phyloP scores from a whole-genome alignment of 2,329 filamentous ascomycete species.

The Exophiala bonariae region DNA sequence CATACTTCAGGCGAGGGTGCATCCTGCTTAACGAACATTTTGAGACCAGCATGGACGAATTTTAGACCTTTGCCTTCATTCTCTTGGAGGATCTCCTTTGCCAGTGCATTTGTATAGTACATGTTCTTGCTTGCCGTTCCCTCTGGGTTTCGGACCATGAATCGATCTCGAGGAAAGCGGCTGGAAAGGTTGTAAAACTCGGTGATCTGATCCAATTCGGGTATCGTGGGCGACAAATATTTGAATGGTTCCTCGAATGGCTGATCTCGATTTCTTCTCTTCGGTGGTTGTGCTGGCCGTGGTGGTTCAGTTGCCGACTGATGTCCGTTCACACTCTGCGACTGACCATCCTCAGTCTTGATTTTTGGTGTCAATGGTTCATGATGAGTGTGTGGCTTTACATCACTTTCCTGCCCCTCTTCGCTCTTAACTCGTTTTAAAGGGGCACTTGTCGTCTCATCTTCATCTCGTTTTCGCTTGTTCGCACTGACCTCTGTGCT shows the following conservation, averaged over 20 bases:
- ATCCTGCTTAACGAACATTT: slow-evolving; percentile 99
- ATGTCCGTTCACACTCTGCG: no score
- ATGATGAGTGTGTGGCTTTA: no score
- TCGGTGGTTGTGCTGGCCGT: slow-evolving; percentile 6
- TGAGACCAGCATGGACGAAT: slow-evolving; percentile 94
- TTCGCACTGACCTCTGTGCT: slow-evolving; percentile 28
- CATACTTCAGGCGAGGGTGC: slow-evolving; percentile 83
- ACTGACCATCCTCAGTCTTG: no score
- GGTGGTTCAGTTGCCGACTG: no score
- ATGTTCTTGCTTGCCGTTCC: slow-evolving; percentile 90
- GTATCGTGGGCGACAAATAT: slow-evolving; percentile 69
- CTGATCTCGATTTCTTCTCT: slow-evolving; percentile 42
- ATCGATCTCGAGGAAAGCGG: slow-evolving; percentile 85
- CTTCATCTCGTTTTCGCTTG: slow-evolving; percentile 25
- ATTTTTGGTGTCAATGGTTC: no score
- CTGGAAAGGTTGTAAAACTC: slow-evolving; percentile 81
- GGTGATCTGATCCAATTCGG: slow-evolving; percentile 74
- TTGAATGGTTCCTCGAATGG: slow-evolving; percentile 91
- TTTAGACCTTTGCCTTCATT: slow-evolving; percentile 92
- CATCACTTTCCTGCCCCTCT: slow-evolving; percentile 1
- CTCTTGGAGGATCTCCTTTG: slow-evolving; percentile 77
- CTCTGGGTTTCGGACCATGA: slow-evolving; percentile 91
- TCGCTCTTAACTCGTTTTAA: slow-evolving; percentile 25
- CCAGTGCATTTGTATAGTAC: slow-evolving; percentile 87
- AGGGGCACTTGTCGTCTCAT: slow-evolving; percentile 9